Base-by-base conservation (phyloP, 306 rosid species). In the Prinsepia uniflora region DNA sequence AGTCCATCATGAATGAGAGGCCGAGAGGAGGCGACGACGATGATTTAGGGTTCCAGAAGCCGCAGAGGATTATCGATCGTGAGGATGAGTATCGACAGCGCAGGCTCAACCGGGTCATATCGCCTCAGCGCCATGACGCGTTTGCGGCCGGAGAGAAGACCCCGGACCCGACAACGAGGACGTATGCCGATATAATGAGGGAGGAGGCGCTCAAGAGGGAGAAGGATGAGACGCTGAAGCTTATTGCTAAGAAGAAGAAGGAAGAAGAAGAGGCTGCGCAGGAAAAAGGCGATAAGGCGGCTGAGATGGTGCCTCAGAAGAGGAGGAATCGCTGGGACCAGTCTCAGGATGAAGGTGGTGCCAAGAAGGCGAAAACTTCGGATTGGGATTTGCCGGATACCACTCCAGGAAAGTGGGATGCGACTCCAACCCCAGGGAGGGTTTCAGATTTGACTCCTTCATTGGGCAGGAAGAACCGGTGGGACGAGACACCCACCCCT, bases 401-500 rank as follows among this genome's bases (percentile, higher is more conserved):
- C 84, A 80, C 86, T 4, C 89, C 94, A 0, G 89, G 90, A 34
- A 78, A 84, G 67, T 88, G 94, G 94, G 94, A 88, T 64, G 87
- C 90, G 0, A 85, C 94, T 0, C 88, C 85, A 0, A 84, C 88
- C 8, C 88, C 89, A 0, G 94, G 94, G 55, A 81, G 94, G 48
- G 74, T 86, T 3, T 82, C 78, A 4, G 95, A 88, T 52, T 89
- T 87, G 0, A 88, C 95, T 0, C 95, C 89, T 0, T 78, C 81
- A 3, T 55, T 82, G 63, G 89, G 87, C 12, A 84, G 91, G 86
- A 88, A 89, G 82, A 88, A 86, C 44, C 62, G 95, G 72, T 88
- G 95, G 95, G 95, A 88, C 10, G 95, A 88, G 76, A 88, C 91
- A 0, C 95, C 95, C 2, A 86, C 95, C 0, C 95, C 95, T 0